Evolutionary conservation across 176 grass and related monocot genomes (phyloP).

Genomic region (Bolboschoenus planiculmis): DNA sequence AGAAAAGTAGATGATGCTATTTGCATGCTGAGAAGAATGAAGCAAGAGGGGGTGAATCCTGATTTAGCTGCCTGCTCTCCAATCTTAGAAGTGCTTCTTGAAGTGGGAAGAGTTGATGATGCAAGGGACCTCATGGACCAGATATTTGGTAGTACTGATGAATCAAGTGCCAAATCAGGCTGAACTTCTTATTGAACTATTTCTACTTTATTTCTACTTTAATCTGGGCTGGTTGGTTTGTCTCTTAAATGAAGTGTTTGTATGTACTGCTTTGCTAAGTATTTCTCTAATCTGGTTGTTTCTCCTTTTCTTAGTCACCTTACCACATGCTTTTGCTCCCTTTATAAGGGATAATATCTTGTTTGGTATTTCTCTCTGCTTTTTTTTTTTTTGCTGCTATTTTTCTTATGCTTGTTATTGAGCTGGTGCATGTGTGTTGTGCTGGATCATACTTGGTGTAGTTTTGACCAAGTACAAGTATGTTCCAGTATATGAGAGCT

Average conservation of each 20-base stretch:
- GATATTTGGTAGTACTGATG: not conserved
- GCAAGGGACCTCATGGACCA: not conserved
- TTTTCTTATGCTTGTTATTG: too few relatives aligned
- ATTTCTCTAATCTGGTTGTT: too few relatives aligned
- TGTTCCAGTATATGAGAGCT: too few relatives aligned
- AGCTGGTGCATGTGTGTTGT: too few relatives aligned
- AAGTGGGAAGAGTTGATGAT: not conserved
- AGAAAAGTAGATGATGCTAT: not conserved
- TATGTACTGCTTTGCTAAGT: too few relatives aligned
- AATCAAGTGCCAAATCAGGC: not conserved
- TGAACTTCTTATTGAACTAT: not conserved
- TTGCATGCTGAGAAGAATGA: slow-evolving; percentile 24
- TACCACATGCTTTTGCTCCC: too few relatives aligned
- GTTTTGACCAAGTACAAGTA: too few relatives aligned
- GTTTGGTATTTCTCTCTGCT: too few relatives aligned
- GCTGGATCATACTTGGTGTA: too few relatives aligned
- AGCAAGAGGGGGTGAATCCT: not conserved
- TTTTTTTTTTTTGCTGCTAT: too few relatives aligned
- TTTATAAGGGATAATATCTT: too few relatives aligned
- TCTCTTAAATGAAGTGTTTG: not conserved
- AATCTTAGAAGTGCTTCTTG: not conserved
- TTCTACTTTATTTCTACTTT: not conserved
- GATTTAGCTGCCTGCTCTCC: not conserved
- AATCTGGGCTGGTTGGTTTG: not conserved
- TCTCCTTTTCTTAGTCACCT: too few relatives aligned